A percentile compares a stretch with the other conserved stretches of the same genome.
Conservation (phyloP, 352 stramenopile genomes). For the Vaucheria bursata region DNA sequence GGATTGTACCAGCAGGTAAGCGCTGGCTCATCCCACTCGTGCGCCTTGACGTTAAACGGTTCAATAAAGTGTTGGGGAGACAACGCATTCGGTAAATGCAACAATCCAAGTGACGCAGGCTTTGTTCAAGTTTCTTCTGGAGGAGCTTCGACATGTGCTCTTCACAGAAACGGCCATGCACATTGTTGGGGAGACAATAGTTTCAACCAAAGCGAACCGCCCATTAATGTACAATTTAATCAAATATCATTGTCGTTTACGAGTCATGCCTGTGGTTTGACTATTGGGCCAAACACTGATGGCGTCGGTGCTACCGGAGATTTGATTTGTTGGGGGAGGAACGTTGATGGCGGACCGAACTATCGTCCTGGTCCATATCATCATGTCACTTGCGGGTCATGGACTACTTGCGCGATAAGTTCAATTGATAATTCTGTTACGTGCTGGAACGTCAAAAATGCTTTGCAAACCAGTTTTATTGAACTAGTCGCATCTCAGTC, state of each 20-base stretch:
- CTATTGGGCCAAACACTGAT: neutral
- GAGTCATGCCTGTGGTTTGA: constrained; percentile 36
- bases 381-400: constrained; percentile 36
- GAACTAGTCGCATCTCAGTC: constrained; percentile 31
- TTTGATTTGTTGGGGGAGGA: constrained; percentile 37
- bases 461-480: constrained; percentile 17
- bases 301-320: constrained; percentile 14
- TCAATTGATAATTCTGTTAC: constrained; percentile 12
- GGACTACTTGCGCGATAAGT: constrained; percentile 32
- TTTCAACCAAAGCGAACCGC: constrained; percentile 16
- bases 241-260: constrained; percentile 29
- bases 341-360: constrained; percentile 31
- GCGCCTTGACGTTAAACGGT: constrained; percentile 18
- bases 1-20: constrained; percentile 42
- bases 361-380: constrained; percentile 18
- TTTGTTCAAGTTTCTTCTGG: constrained; percentile 26
- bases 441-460: constrained; percentile 39
- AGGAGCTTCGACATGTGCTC: constrained; percentile 11
- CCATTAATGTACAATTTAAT: constrained; percentile 25
- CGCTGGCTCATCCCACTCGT: constrained; percentile 20
- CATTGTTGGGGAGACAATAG: constrained; percentile 27
- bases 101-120: neutral
- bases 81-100: constrained; percentile 19
- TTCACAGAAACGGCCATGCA: constrained; percentile 24
- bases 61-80: constrained; percentile 26